A percentile compares a stretch with the other conserved stretches of the same genome.
These are phyloP conservation scores for Penicillium longicatenatum DNA, from an alignment of 495 filamentous ascomycete genomes.

Conservation along the genomic window DNA sequence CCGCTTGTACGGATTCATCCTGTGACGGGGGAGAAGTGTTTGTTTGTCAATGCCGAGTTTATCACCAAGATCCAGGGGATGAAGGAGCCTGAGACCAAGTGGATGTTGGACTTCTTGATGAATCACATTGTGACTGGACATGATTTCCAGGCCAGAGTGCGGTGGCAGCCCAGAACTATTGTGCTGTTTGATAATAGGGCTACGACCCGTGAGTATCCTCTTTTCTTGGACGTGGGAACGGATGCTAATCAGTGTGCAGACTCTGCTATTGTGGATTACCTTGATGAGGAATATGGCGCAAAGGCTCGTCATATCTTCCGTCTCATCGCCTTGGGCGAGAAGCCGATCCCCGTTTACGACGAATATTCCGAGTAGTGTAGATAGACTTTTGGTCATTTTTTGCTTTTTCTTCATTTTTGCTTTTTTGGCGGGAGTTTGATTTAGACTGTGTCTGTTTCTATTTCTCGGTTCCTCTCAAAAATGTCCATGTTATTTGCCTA, in stretches of 20 bases:
- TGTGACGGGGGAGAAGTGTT: constrained; percentile 75
- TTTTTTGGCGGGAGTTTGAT: background rate
- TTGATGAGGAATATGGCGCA: constrained; percentile 47
- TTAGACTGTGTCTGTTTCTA: background rate
- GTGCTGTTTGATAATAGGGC: constrained; percentile 80
- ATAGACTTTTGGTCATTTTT: background rate
- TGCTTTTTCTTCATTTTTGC: background rate
- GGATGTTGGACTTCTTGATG: constrained; percentile 82
- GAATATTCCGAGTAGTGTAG: constrained; percentile 35
- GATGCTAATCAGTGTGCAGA: constrained; percentile 33
- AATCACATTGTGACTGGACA: constrained; percentile 79
- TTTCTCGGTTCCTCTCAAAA: background rate
- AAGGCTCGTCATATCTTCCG: constrained; percentile 56
- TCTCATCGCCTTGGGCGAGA: constrained; percentile 52
- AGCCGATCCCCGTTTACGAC: constrained; percentile 53
- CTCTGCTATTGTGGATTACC: constrained; percentile 56
- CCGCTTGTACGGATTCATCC: constrained; percentile 76
- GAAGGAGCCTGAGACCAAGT: constrained; percentile 59
- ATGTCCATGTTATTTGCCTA: background rate
- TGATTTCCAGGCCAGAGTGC: constrained; percentile 87
- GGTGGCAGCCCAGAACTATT: constrained; percentile 80
- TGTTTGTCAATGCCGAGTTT: constrained; percentile 82
- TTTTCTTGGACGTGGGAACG: background rate
- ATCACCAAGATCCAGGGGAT: constrained; percentile 75
- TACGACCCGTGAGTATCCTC: constrained; percentile 52